These are phyloP conservation scores for Populus simonii DNA, from an alignment of 345 rosid species.

Conservation along the genomic window DNA sequence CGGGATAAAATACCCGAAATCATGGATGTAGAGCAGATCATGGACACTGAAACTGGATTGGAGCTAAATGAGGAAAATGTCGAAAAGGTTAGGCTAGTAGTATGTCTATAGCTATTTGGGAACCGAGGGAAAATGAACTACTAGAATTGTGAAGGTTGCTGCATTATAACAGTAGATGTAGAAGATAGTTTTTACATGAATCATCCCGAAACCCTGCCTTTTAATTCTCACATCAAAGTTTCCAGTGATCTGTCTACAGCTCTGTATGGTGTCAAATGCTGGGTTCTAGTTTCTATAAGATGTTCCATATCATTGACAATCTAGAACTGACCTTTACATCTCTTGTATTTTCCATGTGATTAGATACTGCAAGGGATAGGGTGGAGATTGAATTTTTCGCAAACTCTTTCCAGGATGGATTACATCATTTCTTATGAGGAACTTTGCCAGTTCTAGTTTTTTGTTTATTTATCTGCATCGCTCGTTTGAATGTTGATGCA, in stretches of 20 bases:
- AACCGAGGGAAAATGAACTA: neutral
- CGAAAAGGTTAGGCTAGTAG: conserved; percentile 57
- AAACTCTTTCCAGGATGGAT: too few species aligned
- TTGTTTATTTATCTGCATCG: too few species aligned
- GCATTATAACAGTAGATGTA: neutral
- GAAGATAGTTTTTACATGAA: neutral
- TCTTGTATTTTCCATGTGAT: neutral
- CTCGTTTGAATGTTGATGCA: too few species aligned
- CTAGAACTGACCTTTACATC: neutral
- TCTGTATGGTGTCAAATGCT: too few species aligned
- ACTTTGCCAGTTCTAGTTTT: too few species aligned
- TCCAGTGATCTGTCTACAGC: neutral
- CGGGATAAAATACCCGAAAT: conserved; percentile 91
- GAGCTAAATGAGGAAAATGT: conserved; percentile 73
- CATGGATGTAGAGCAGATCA: conserved; percentile 78
- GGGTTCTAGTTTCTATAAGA: neutral
- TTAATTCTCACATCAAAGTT: neutral
- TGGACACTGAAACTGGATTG: conserved; percentile 74
- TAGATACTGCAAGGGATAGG: neutral
- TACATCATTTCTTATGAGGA: too few species aligned
- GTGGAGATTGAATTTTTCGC: too few species aligned
- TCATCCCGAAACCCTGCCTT: neutral
- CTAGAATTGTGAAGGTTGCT: neutral
- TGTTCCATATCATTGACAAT: neutral
- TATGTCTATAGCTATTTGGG: neutral